Conservation (phyloP, 2,329 filamentous ascomycete genomes). For the Verticillium nonalfalfae region DNA sequence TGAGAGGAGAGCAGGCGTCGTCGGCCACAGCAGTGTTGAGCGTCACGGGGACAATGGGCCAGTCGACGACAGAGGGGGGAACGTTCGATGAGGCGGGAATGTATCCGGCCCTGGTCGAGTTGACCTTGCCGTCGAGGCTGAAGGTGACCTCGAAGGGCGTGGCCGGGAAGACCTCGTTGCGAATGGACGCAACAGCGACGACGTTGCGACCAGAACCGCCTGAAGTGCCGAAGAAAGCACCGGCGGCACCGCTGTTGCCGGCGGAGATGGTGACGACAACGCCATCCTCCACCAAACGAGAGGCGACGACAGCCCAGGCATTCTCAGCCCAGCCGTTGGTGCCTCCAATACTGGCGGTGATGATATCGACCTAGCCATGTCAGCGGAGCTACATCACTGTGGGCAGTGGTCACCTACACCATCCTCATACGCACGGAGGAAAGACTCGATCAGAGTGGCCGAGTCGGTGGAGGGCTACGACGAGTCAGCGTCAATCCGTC, state of each 20-base stretch:
- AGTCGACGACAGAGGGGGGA: slow-evolving; percentile 25
- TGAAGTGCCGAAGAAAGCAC: slow-evolving; percentile 36
- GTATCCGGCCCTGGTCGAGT: slow-evolving; percentile 20
- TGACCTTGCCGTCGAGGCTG: slow-evolving; percentile 14
- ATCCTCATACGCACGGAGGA: slow-evolving; percentile 25
- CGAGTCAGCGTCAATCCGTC: background rate
- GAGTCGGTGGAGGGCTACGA: slow-evolving; percentile 1
- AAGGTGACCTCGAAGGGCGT: slow-evolving; percentile 22
- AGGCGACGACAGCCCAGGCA: background rate
- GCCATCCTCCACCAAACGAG: slow-evolving; percentile 24
- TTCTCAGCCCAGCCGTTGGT: slow-evolving; percentile 1
- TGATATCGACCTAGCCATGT: slow-evolving; percentile 25
- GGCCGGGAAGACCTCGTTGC: slow-evolving; percentile 20
- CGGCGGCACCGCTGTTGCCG: slow-evolving; percentile 42
- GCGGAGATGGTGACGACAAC: slow-evolving; percentile 44
- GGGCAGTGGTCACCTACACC: slow-evolving; percentile 13
- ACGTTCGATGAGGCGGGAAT: slow-evolving; percentile 26
- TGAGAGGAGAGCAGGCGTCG: slow-evolving; percentile 20
- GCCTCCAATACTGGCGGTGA: slow-evolving; percentile 31
- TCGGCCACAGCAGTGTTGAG: slow-evolving; percentile 17
- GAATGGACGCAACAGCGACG: slow-evolving; percentile 35
- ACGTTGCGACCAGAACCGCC: slow-evolving; percentile 32
- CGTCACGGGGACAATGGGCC: slow-evolving; percentile 18
- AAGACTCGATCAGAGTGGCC: slow-evolving; percentile 21
- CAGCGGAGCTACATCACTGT: background rate